These are phyloP conservation scores for Sphaerulina musiva DNA, from an alignment of 2,329 filamentous ascomycete species.

Conservation along the genomic window DNA sequence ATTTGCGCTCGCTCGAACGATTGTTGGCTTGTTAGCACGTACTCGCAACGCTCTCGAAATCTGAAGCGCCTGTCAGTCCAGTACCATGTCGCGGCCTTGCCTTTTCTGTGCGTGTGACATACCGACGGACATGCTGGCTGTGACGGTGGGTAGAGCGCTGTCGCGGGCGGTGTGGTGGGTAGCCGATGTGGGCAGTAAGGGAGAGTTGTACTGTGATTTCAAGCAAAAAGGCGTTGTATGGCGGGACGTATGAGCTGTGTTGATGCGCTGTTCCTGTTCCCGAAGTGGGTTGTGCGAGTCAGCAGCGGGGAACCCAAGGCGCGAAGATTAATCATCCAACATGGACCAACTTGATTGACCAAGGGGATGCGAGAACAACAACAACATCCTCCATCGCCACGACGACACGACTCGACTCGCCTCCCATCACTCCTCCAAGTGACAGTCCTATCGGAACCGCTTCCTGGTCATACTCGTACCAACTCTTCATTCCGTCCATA, in stretches of 20 bases:
- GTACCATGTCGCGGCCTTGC: not conserved
- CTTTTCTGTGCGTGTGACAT: not conserved
- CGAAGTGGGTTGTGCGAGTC: not conserved
- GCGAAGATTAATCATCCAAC: no score
- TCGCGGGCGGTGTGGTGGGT: not conserved
- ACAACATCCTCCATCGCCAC: no score
- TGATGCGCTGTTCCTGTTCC: not conserved
- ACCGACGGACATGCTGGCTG: conserved; percentile 1
- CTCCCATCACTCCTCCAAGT: no score
- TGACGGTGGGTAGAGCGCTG: not conserved
- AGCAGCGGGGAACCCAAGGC: not conserved
- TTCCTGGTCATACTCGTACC: no score
- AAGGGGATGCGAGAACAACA: no score
- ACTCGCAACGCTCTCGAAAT: conserved; percentile 33
- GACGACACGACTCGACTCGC: no score
- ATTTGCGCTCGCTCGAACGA: not conserved
- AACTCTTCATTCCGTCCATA: no score
- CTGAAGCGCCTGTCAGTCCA: conserved; percentile 17
- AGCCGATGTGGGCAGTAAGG: not conserved
- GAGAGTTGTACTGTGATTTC: no score
- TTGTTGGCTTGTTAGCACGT: conserved; percentile 8
- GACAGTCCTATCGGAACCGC: no score
- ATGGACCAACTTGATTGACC: no score
- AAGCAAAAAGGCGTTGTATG: no score
- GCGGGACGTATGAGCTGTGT: not conserved